Conservation (phyloP, 495 filamentous ascomycete species). For the Penicillium parvum region DNA sequence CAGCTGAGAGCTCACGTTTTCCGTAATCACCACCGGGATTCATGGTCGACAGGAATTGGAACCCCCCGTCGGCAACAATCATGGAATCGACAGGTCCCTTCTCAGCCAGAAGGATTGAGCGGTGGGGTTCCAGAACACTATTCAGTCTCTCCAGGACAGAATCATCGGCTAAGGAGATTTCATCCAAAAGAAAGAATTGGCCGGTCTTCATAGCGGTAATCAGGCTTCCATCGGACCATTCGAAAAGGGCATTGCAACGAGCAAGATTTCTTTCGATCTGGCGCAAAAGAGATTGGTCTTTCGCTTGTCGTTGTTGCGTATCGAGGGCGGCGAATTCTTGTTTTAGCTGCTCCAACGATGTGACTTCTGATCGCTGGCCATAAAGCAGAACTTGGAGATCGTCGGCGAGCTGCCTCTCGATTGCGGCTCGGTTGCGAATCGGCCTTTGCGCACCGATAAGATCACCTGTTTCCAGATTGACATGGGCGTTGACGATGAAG, state of each 20-base stretch:
- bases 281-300: conserved; percentile 44
- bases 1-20: conserved; percentile 93
- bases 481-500: conserved; percentile 92
- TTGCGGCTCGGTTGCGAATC: conserved; percentile 71
- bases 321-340: conserved; percentile 41
- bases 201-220: conserved; percentile 91
- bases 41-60: conserved; percentile 98
- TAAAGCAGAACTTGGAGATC: conserved; percentile 53
- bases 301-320: conserved; percentile 31
- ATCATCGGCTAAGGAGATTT: conserved; percentile 97
- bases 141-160: conserved; percentile 95
- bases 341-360: conserved; percentile 43
- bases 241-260: conserved; percentile 78
- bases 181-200: conserved; percentile 88
- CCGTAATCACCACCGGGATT: conserved; percentile 98
- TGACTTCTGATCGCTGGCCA: conserved; percentile 24
- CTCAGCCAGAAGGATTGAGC: conserved; percentile 86
- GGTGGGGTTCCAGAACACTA: conserved; percentile 87
- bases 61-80: conserved; percentile 71
- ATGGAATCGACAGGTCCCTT: conserved; percentile 81
- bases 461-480: conserved; percentile 95
- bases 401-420: conserved; percentile 59
- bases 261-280: conserved; percentile 56
- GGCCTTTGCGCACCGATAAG: conserved; percentile 94
- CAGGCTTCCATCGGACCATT: conserved; percentile 95